Conservation (phyloP, 495 filamentous ascomycete genomes). For the Penicillium bovifimosum region DNA sequence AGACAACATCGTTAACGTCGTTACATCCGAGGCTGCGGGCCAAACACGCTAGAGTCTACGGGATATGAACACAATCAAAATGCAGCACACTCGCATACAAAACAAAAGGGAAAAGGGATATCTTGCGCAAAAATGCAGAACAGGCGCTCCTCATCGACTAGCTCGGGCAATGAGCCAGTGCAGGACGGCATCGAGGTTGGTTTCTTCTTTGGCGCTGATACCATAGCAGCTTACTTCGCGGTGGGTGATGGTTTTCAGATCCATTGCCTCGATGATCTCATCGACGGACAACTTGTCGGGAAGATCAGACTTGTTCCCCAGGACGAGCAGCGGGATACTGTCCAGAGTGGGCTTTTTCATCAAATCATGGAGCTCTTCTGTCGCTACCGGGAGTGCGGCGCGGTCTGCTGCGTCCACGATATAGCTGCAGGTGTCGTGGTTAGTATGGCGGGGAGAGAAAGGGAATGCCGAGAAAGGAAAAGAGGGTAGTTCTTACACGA, state of each 20-base stretch:
- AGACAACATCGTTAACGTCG: constrained; percentile 4
- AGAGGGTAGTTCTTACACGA: constrained; percentile 60
- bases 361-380: constrained; percentile 84
- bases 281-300: constrained; percentile 83
- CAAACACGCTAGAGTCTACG: constrained; percentile 9
- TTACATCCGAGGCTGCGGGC: constrained; percentile 7
- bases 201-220: constrained; percentile 97
- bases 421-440: constrained; percentile 50
- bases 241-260: constrained; percentile 81
- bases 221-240: constrained; percentile 98
- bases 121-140: neutral
- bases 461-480: neutral
- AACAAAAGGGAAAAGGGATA: neutral
- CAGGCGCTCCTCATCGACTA: constrained; percentile 36
- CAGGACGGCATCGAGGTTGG: constrained; percentile 93
- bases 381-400: constrained; percentile 74
- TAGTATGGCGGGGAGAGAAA: neutral
- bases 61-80: constrained; percentile 8
- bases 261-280: constrained; percentile 87
- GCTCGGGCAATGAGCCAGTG: constrained; percentile 93
- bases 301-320: constrained; percentile 96
- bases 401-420: constrained; percentile 90
- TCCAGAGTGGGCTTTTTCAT: constrained; percentile 80
- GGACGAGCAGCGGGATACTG: constrained; percentile 89
- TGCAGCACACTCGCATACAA: neutral